phyloP scores from a whole-genome alignment of 2,329 filamentous ascomycete genomes.

The Chaetomium strumarium region DNA sequence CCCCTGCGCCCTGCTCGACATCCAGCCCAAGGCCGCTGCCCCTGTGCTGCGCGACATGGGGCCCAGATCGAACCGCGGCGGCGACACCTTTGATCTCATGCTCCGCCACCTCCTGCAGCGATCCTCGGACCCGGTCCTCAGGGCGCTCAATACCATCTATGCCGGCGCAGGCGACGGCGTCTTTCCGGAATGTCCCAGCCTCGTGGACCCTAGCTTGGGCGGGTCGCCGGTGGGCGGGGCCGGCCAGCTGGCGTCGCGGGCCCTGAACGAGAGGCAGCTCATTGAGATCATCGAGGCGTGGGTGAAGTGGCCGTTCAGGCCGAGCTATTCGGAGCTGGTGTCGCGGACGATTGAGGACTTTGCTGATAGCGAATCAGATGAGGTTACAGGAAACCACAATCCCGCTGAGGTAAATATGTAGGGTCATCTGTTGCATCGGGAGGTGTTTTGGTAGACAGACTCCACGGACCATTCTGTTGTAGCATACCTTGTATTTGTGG shows the following conservation, averaged over 20 bases:
- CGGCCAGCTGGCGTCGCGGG: slow-evolving; percentile 40
- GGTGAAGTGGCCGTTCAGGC: slow-evolving; percentile 60
- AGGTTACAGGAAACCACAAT: slow-evolving; percentile 12
- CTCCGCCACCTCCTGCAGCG: slow-evolving; percentile 36
- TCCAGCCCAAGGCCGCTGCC: slow-evolving; percentile 54
- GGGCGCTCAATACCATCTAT: slow-evolving; percentile 47
- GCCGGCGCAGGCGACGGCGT: slow-evolving; percentile 55
- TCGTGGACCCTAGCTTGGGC: slow-evolving; percentile 43
- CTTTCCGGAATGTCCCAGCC: slow-evolving; percentile 40
- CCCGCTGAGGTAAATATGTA: neutral
- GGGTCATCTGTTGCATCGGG: neutral
- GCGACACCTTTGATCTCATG: slow-evolving; percentile 50
- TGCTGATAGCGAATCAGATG: slow-evolving; percentile 18
- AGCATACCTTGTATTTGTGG: no score
- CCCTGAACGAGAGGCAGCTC: slow-evolving; percentile 50
- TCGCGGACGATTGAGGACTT: slow-evolving; percentile 32
- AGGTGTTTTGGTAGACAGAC: neutral
- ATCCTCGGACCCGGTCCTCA: slow-evolving; percentile 33
- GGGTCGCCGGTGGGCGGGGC: slow-evolving; percentile 38
- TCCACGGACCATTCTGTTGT: no score
- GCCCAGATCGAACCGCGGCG: slow-evolving; percentile 34
- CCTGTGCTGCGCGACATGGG: slow-evolving; percentile 44
- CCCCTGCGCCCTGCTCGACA: slow-evolving; percentile 56
- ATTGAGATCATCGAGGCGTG: slow-evolving; percentile 54
- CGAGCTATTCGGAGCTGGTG: slow-evolving; percentile 44